Evolutionary conservation across 2,329 filamentous ascomycete genomes (phyloP), one percentile per base, ranked within the genome.

Genomic region (Teratosphaeria viscida): DNA sequence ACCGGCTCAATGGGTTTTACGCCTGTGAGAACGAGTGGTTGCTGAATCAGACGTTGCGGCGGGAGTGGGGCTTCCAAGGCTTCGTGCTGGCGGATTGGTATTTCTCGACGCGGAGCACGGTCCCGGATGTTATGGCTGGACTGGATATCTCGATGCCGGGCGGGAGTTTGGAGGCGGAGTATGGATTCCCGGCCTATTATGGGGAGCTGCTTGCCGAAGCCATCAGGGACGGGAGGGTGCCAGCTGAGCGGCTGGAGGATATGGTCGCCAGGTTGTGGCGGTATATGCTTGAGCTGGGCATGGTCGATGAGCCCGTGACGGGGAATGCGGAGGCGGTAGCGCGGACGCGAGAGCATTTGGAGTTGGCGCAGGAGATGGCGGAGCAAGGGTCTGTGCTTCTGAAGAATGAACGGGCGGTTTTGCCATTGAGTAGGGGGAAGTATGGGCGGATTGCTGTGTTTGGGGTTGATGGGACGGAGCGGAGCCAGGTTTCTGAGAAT

Each of bases 101-200:
- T 43, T 81, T 84, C 65, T 89, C 88, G 3, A 86, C 90, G 63
- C 87, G 92, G 67, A 78, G 84, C 1, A 86, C 86, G 58, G 82
- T 80, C 2, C 77, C 85, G 26, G 82, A 82, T n/a, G 85, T 89
- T 3, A 78, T 83, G 53, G 87, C 88, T 34, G 89, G 89, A 34
- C 77, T 94, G 34, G 90, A 95, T 72, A 90, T 95, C 86, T 81
- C 82, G 23, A 95, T 94, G 90, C 88, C 89, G 0, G 89, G 89
- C 10, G 37, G 37, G 11, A 43, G 37, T 16, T 14, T 43, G 37
- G 37, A 16, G 37, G 37, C 12, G 37, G 37, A 43, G 4, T 43
- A 53, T 23, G 52, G 52, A 2, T 53, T 43, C 16, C 37, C 37
- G 37, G 37, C 12, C 16, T 43, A 43, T 14, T 43, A 43, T 43